Conservation (phyloP, 805 yeast species). For the Kuraishia floccosa region DNA sequence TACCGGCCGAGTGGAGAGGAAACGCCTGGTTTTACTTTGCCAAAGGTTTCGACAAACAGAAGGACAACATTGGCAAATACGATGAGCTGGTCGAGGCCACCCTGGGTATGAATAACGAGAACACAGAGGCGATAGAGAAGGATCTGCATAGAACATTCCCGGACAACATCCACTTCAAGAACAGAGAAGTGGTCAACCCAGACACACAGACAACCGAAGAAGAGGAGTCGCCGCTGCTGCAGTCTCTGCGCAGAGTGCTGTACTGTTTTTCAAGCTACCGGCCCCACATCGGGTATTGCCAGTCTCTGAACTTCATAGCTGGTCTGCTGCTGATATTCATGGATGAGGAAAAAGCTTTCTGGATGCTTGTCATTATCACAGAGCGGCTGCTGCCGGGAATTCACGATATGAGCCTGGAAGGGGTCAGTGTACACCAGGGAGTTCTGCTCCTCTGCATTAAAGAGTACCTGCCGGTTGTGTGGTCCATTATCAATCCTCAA, state of each 20-base stretch:
- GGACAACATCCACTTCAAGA: slow-evolving; percentile 74
- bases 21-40: slow-evolving; percentile 95
- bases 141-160: slow-evolving; percentile 94
- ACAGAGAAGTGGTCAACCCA: slow-evolving; percentile 9
- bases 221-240: slow-evolving; percentile 54
- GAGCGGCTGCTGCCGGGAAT: slow-evolving; percentile 82
- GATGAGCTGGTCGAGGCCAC: slow-evolving; percentile 56
- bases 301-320: slow-evolving; percentile 84
- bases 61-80: slow-evolving; percentile 64
- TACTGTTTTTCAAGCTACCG: slow-evolving; percentile 76
- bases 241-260: slow-evolving; percentile 68
- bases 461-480: slow-evolving; percentile 74
- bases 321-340: slow-evolving; percentile 76
- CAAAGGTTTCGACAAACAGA: slow-evolving; percentile 53
- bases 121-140: slow-evolving; percentile 87
- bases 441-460: slow-evolving; percentile 79
- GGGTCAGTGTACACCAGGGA: slow-evolving; percentile 92
- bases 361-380: slow-evolving; percentile 92
- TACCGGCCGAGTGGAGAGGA: slow-evolving; percentile 97
- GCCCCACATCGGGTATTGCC: slow-evolving; percentile 93
- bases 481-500: slow-evolving; percentile 43
- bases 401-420: slow-evolving; percentile 83
- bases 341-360: slow-evolving; percentile 84
- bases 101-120: slow-evolving; percentile 41
- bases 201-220: slow-evolving; percentile 7